Conservation (phyloP, 192 early-diverging fungal genomes). For the Entophlyctis luteolus region DNA sequence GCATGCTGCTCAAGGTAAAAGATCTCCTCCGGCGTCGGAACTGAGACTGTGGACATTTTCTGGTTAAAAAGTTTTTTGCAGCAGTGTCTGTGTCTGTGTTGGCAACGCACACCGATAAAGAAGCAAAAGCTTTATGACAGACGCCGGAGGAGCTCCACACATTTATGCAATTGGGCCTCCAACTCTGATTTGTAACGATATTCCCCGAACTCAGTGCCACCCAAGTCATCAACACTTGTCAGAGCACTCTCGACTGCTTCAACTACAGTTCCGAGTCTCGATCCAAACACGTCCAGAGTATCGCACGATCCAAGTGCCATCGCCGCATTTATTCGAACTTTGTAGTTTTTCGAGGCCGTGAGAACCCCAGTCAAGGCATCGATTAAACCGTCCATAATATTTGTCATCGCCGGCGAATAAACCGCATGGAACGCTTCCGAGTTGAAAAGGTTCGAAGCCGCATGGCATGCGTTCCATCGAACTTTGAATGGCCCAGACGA, state of each 20-base stretch:
- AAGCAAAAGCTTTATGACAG: too few species aligned
- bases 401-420: constrained; percentile 53
- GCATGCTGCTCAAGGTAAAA: too few species aligned
- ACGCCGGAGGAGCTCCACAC: too few species aligned
- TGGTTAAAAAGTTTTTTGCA: too few species aligned
- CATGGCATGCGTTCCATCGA: constrained; percentile 78
- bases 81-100: too few species aligned
- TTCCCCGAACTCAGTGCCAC: constrained; percentile 38
- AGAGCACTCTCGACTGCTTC: neutral
- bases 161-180: constrained; percentile 23
- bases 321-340: constrained; percentile 70
- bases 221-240: constrained; percentile 26
- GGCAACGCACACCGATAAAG: too few species aligned
- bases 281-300: neutral
- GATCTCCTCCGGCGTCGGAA: too few species aligned
- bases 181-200: constrained; percentile 34
- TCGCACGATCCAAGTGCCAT: constrained; percentile 25
- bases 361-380: constrained; percentile 51
- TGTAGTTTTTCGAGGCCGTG: constrained; percentile 65
- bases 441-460: constrained; percentile 58
- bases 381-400: constrained; percentile 51
- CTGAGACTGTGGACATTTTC: too few species aligned
- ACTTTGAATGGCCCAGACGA: constrained; percentile 63
- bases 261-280: neutral
- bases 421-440: constrained; percentile 17